These are phyloP conservation scores for Trypanosoma vivax DNA, from an alignment of 208 protist genomes.

Conservation along the genomic window DNA sequence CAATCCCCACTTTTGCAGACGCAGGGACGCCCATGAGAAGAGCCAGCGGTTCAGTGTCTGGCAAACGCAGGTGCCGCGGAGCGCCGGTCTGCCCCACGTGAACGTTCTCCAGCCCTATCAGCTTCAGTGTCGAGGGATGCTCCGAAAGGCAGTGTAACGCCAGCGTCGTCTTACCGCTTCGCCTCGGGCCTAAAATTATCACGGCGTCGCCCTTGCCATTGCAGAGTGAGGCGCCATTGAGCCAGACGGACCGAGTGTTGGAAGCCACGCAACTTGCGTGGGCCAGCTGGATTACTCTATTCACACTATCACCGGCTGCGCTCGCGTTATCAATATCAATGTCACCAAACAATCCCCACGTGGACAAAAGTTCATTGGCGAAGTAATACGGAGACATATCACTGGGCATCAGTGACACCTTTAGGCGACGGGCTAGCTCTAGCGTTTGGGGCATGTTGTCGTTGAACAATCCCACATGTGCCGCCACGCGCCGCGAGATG, in stretches of 20 bases:
- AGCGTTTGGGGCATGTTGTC: conserved; percentile 26
- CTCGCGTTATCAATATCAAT: neutral
- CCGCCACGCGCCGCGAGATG: conserved; percentile 45
- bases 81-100: conserved; percentile 26
- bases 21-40: conserved; percentile 37
- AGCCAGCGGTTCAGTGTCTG: neutral
- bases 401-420: conserved; percentile 30
- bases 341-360: conserved; percentile 62
- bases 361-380: conserved; percentile 38
- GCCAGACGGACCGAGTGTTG: conserved; percentile 37
- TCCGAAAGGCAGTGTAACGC: conserved; percentile 56
- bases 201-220: conserved; percentile 33
- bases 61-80: conserved; percentile 11
- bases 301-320: conserved; percentile 20
- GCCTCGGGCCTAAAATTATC: conserved; percentile 40
- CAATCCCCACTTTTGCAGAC: conserved; percentile 39
- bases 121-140: conserved; percentile 16
- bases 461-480: conserved; percentile 39
- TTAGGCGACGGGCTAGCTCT: conserved; percentile 17
- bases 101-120: conserved; percentile 53
- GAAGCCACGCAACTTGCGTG: conserved; percentile 31
- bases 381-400: conserved; percentile 63
- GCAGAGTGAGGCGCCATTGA: conserved; percentile 53
- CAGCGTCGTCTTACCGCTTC: conserved; percentile 68
- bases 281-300: conserved; percentile 30